A percentile compares a stretch with the other conserved stretches of the same genome.
phyloP scores from a whole-genome alignment of 2,329 filamentous ascomycete species.

The Penicillium sumatraense region DNA sequence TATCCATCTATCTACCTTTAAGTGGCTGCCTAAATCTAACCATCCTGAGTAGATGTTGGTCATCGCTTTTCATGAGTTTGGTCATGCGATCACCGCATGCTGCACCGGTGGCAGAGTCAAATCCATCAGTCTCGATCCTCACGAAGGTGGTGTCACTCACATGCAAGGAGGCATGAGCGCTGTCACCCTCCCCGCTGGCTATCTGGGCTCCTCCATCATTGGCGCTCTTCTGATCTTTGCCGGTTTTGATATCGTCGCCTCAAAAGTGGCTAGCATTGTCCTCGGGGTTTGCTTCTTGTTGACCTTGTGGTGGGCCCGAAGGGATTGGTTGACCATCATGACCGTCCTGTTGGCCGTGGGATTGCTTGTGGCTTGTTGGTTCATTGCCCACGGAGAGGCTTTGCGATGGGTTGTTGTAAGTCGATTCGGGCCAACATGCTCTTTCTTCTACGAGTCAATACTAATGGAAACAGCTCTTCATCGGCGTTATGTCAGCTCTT shows the following conservation, averaged over 20 bases:
- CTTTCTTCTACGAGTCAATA: neutral
- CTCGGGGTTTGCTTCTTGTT: conserved; percentile 75
- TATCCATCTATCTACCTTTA: neutral
- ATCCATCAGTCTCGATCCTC: conserved; percentile 73
- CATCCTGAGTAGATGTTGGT: conserved; percentile 68
- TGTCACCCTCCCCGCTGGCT: conserved; percentile 76
- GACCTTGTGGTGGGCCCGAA: conserved; percentile 81
- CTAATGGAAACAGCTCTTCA: conserved; percentile 63
- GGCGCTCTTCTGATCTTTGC: conserved; percentile 78
- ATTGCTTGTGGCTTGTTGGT: conserved; percentile 75
- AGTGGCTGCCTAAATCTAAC: conserved; percentile 5
- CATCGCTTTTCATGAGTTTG: conserved; percentile 81
- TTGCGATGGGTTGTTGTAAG: conserved; percentile 71
- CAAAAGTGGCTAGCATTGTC: conserved; percentile 76
- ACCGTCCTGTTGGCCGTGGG: conserved; percentile 73
- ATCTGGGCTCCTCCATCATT: conserved; percentile 76
- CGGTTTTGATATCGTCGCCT: conserved; percentile 80
- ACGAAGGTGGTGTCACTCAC: conserved; percentile 77
- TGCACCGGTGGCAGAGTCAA: conserved; percentile 75
- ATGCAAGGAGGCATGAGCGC: conserved; percentile 74
- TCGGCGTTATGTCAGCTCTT: conserved; percentile 79
- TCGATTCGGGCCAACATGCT: conserved; percentile 1
- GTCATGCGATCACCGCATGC: conserved; percentile 73
- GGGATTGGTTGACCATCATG: conserved; percentile 75
- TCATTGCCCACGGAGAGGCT: conserved; percentile 75